A percentile compares a stretch with the other conserved stretches of the same genome.
These are phyloP conservation scores for Mycena alexandri DNA, from an alignment of 768 basidiomycete genomes.

Conservation along the genomic window DNA sequence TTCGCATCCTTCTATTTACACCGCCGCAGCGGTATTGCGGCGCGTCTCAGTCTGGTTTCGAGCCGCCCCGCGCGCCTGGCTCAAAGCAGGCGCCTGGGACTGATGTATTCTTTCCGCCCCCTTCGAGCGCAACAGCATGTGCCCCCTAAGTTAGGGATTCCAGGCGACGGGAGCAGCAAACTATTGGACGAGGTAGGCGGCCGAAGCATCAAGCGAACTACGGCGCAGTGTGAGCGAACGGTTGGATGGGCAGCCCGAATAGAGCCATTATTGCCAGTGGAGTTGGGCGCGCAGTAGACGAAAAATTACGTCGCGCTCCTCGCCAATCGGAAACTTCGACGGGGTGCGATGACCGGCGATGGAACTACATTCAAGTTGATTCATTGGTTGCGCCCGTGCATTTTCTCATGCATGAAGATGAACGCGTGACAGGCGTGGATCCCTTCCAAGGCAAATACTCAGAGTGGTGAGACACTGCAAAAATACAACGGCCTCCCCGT, in stretches of 20 bases:
- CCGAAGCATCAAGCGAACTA: neutral
- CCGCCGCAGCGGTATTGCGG: neutral
- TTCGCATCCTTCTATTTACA: no score
- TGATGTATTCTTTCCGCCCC: no score
- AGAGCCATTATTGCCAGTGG: slow-evolving; percentile 6
- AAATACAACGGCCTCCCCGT: no score
- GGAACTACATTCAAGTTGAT: no score
- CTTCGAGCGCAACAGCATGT: neutral
- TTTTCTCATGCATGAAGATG: no score
- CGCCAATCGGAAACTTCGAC: neutral
- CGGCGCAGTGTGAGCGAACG: slow-evolving; percentile 2
- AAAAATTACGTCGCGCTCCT: neutral
- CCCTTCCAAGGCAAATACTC: no score
- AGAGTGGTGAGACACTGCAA: no score
- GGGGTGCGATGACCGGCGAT: neutral
- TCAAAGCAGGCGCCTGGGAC: no score
- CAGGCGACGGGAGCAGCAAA: neutral
- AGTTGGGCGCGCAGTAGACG: neutral
- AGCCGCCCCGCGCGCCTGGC: no score
- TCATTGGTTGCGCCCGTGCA: no score
- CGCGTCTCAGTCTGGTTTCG: no score
- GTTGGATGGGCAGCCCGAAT: neutral
- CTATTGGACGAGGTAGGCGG: neutral
- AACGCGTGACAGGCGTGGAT: no score
- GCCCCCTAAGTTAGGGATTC: neutral